phyloP scores from a whole-genome alignment of 805 yeast genomes.

The Candida xyloterini region DNA sequence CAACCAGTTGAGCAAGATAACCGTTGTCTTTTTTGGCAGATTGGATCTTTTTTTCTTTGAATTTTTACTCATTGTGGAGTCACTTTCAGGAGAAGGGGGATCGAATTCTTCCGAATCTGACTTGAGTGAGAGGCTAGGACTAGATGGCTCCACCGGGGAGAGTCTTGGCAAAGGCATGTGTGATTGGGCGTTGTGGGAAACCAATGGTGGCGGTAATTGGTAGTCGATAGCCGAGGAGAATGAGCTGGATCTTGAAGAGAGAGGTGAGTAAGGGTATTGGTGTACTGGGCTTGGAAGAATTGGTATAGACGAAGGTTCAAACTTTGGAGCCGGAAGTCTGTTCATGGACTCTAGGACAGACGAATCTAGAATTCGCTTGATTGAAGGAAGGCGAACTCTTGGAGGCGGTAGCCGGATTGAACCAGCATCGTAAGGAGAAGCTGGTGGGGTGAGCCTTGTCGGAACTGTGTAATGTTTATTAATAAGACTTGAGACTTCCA shows the following conservation, averaged over 20 bases:
- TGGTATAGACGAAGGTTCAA: conserved; percentile 6
- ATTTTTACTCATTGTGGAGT: conserved; percentile 5
- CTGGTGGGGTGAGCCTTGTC: conserved; percentile 19
- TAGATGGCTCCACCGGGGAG: conserved; percentile 6
- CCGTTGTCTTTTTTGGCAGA: conserved; percentile 59
- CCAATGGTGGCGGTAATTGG: conserved; percentile 7
- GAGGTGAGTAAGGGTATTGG: conserved; percentile 21
- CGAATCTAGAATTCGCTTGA: conserved; percentile 22
- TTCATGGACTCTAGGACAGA: conserved; percentile 17
- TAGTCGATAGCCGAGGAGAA: conserved; percentile 16
- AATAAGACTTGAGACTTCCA: conserved; percentile 22
- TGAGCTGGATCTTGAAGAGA: conserved; percentile 24
- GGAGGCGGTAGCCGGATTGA: conserved; percentile 9
- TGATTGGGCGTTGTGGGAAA: conserved; percentile 6
- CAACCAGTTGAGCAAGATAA: conserved; percentile 51
- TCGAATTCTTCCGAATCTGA: conserved; percentile 13
- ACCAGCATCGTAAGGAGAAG: conserved; percentile 16
- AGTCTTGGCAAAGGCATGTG: conserved; percentile 5
- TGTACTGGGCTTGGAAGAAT: conserved; percentile 18
- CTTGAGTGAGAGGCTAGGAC: conserved; percentile 5
- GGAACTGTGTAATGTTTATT: conserved; percentile 14
- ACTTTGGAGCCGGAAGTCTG: conserved; percentile 2
- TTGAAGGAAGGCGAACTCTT: conserved; percentile 22
- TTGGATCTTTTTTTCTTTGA: conserved; percentile 43
- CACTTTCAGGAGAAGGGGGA: conserved; percentile 19